Percentiles rank a stretch among this genome's conserved stretches.
phyloP scores from a whole-genome alignment of 2,329 filamentous ascomycete genomes.

The Pseudohalonectria lignicola region DNA sequence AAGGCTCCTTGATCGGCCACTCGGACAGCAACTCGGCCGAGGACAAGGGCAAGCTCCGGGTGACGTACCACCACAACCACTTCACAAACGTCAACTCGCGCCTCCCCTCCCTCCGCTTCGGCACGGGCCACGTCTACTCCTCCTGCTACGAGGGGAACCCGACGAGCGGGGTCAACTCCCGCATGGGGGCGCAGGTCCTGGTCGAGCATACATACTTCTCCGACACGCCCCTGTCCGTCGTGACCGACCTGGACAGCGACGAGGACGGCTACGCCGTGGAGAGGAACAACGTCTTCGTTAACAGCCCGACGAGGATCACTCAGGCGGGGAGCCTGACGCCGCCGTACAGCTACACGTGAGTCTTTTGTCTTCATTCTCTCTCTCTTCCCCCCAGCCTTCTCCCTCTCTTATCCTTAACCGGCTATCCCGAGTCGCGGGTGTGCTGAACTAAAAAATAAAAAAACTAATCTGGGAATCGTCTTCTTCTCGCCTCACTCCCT shows the following conservation, averaged over 20 bases:
- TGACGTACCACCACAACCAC: slow-evolving; percentile 59
- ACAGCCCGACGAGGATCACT: no score
- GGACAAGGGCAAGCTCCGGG: slow-evolving; percentile 48
- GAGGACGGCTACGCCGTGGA: slow-evolving; percentile 26
- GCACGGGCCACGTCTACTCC: slow-evolving; percentile 51
- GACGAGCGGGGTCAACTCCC: slow-evolving; percentile 42
- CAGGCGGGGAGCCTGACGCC: no score
- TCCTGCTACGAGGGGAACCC: slow-evolving; percentile 30
- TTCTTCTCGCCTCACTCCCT: no score
- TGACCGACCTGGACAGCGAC: slow-evolving; percentile 28
- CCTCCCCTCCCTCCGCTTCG: slow-evolving; percentile 52
- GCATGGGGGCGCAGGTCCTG: slow-evolving; percentile 42
- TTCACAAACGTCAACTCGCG: slow-evolving; percentile 55
- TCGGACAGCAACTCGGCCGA: slow-evolving; percentile 44
- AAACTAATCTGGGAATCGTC: no score
- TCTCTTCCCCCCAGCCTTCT: no score
- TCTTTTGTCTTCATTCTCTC: no score
- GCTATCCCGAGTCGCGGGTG: no score
- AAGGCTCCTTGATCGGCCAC: slow-evolving; percentile 49
- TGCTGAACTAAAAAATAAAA: no score
- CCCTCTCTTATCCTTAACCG: no score
- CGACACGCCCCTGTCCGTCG: slow-evolving; percentile 21
- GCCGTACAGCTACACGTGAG: no score
- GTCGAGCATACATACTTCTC: slow-evolving; percentile 43
- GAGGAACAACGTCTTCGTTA: no score